Evolutionary conservation across 352 stramenopile genomes (phyloP), one percentile per base, ranked within the genome.

Genomic region (Pythium volutum): DNA sequence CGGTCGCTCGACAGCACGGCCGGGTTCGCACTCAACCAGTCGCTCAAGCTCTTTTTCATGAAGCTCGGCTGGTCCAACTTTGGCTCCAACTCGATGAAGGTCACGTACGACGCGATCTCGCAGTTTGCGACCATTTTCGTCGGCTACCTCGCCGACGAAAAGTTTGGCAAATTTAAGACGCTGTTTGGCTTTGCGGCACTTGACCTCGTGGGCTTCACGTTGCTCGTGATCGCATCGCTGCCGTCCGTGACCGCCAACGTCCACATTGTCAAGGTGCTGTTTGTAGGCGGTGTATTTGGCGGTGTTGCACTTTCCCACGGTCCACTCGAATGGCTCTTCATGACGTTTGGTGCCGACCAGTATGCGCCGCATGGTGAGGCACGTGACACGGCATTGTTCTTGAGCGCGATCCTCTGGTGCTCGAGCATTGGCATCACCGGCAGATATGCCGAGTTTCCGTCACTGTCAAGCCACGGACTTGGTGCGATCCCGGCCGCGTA

Each of bases 381-480:
- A 14, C 47, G 71, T 47, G 58, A 75, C 52, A 68, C 69, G 39
- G 36, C 36, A 12, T 55, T 55, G 7, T 86, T 75, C 48, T 86
- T 86, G 43, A 77, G 67, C 41, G 79, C 62, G 39, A 83, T 87
- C 57, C 87, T 87, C 62, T 80, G 63, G 62, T 63, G 54, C 43
- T 74, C 87, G 42, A 87, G 87, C 45, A 48, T 84, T 31, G 78
- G 78, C 36, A 71, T 76, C 18, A 47, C 74, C 20, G 66, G 83
- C 26, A 68, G 70, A 31, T 88, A 79, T 55, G 77, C 67, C 4
- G 65, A 80, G 22, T 69, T 88, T 16, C 66, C 73, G 15, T 75
- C 74, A 20, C 58, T 88, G 11, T 81, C 64, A 23, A 71, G 81
- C 26, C 67, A 81, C 38, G 78, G 78, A 2, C 48, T 71, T 4